A percentile compares a stretch with the other conserved stretches of the same genome.
phyloP scores from a whole-genome alignment of 257 asterid species.

The Thymus quinquecostatus region DNA sequence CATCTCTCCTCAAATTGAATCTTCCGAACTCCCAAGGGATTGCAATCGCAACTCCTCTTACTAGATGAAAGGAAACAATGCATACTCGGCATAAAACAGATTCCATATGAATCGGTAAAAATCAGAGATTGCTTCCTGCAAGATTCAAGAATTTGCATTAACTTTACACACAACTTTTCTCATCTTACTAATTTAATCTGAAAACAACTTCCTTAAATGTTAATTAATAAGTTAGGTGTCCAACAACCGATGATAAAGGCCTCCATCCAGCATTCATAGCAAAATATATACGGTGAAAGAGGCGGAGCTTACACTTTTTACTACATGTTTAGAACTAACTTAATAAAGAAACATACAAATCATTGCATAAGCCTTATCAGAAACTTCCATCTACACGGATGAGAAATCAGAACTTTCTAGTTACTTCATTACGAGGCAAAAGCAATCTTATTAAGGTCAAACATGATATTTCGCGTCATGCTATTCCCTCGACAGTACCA shows the following conservation, averaged over 20 bases:
- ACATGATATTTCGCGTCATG: neutral
- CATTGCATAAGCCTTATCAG: neutral
- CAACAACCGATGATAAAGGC: neutral
- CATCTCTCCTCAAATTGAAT: neutral
- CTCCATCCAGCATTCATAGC: neutral
- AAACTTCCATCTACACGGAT: neutral
- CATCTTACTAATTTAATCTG: neutral
- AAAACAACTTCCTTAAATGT: neutral
- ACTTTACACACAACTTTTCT: neutral
- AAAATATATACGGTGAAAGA: neutral
- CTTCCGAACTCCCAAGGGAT: conserved; percentile 15
- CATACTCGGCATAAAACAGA: conserved; percentile 88
- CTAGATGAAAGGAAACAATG: conserved; percentile 84
- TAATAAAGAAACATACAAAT: neutral
- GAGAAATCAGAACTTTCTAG: conserved; percentile 10
- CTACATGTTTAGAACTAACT: neutral
- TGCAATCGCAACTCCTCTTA: conserved; percentile 33
- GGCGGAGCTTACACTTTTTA: neutral
- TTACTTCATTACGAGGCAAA: conserved; percentile 7
- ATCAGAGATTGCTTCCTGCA: conserved; percentile 88
- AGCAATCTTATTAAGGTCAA: conserved; percentile 15
- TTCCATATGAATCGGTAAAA: conserved; percentile 91
- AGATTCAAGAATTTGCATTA: conserved; percentile 28
- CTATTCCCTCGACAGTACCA: conserved; percentile 9
- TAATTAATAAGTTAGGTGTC: neutral